phyloP scores from a whole-genome alignment of 352 stramenopile genomes.

The Sclerospora graminicola region DNA sequence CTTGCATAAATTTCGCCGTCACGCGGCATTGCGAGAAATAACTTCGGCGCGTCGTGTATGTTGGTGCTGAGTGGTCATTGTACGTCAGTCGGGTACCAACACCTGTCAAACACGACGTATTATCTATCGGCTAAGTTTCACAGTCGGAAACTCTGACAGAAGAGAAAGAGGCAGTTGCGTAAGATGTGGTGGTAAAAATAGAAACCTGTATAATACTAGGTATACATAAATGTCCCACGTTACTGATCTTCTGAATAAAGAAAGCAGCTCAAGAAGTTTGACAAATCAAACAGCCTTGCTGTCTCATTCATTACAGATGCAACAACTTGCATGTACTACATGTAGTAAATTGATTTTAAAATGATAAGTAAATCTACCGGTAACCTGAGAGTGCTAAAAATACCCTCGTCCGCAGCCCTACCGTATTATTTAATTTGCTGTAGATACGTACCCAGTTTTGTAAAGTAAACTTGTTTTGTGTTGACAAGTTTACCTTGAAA shows the following conservation, averaged over 20 bases:
- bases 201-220: slow-evolving; percentile 11
- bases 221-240: too few relatives aligned
- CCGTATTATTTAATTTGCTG: slow-evolving; percentile 1
- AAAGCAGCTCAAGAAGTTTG: too few relatives aligned
- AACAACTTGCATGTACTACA: background rate
- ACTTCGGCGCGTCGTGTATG: slow-evolving; percentile 21
- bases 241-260: too few relatives aligned
- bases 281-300: background rate
- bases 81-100: background rate
- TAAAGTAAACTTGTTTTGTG: too few relatives aligned
- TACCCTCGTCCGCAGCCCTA: too few relatives aligned
- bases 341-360: background rate
- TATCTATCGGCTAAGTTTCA: background rate
- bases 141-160: background rate
- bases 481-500: too few relatives aligned
- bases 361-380: too few relatives aligned
- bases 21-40: slow-evolving; percentile 16
- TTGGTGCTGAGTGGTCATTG: background rate
- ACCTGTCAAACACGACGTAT: slow-evolving; percentile 3
- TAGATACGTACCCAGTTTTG: slow-evolving; percentile 12
- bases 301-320: background rate
- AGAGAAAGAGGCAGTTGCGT: background rate
- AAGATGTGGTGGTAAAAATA: background rate
- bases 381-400: too few relatives aligned
- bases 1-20: slow-evolving; percentile 15